These are phyloP conservation scores for Chlorella variabilis DNA, from an alignment of 163 green algal species.

Conservation along the genomic window DNA sequence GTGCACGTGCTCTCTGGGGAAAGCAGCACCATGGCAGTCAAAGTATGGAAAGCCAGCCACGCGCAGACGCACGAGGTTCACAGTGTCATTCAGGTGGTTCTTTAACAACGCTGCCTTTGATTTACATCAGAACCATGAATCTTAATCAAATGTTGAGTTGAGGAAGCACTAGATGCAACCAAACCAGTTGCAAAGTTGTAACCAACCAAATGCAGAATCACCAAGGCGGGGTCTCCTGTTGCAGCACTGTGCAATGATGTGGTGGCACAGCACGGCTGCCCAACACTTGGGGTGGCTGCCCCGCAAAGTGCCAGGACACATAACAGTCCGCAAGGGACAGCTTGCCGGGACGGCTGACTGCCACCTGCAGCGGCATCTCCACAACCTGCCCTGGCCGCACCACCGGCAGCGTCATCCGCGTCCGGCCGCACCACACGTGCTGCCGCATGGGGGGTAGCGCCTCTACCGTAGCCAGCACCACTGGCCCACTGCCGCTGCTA, in stretches of 20 bases:
- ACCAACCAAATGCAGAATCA: no score
- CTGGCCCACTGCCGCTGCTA: neutral
- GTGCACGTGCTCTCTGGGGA: no score
- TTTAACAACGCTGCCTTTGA: no score
- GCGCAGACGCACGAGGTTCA: no score
- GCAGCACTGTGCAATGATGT: neutral
- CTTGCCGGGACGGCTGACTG: conserved; percentile 37
- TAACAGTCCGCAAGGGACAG: conserved; percentile 36
- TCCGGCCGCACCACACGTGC: conserved; percentile 57
- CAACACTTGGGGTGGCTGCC: neutral
- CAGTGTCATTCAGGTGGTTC: no score
- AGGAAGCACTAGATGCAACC: no score
- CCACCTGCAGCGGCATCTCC: conserved; percentile 44
- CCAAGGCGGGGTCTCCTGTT: neutral
- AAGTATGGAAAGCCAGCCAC: no score
- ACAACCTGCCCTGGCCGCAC: conserved; percentile 27
- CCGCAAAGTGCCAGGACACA: conserved; percentile 31
- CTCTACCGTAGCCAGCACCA: neutral
- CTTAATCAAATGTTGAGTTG: no score
- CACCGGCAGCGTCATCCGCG: conserved; percentile 21
- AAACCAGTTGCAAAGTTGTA: no score
- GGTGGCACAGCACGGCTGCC: conserved; percentile 14
- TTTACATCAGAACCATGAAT: no score
- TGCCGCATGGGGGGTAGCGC: conserved; percentile 39
- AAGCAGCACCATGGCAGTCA: no score